Evolutionary conservation across 345 rosid genomes (phyloP).

Genomic region (Salix udensis): DNA sequence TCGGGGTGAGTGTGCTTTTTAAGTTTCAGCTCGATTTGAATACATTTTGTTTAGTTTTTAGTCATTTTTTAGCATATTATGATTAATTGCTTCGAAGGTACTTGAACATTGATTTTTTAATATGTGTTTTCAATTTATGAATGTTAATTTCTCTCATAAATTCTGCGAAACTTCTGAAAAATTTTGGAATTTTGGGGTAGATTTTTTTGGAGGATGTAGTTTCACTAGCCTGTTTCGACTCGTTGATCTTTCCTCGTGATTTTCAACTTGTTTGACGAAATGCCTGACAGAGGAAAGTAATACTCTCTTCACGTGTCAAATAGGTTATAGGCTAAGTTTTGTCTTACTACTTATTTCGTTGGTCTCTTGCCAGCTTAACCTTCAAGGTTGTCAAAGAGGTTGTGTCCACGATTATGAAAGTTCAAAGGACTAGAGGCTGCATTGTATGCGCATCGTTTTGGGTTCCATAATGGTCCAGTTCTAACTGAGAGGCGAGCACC

Average conservation of each 20-base stretch:
- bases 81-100: background rate
- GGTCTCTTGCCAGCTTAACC: background rate
- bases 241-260: background rate
- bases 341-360: background rate
- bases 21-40: background rate
- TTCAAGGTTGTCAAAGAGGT: constrained; percentile 7
- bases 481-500: no score
- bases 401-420: background rate
- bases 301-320: constrained; percentile 10
- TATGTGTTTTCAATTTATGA: background rate
- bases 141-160: background rate
- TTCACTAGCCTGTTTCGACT: background rate
- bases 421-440: background rate
- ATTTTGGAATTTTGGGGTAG: no score
- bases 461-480: no score
- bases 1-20: background rate
- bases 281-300: background rate
- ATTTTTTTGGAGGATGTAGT: constrained; percentile 6
- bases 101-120: background rate
- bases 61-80: background rate
- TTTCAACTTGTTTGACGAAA: constrained; percentile 5
- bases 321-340: background rate
- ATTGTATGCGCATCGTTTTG: background rate
- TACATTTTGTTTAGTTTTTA: background rate
- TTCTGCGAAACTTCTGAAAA: background rate